Evolutionary conservation across 495 filamentous ascomycete genomes (phyloP).

Genomic region (Aspergillus egyptiacus): DNA sequence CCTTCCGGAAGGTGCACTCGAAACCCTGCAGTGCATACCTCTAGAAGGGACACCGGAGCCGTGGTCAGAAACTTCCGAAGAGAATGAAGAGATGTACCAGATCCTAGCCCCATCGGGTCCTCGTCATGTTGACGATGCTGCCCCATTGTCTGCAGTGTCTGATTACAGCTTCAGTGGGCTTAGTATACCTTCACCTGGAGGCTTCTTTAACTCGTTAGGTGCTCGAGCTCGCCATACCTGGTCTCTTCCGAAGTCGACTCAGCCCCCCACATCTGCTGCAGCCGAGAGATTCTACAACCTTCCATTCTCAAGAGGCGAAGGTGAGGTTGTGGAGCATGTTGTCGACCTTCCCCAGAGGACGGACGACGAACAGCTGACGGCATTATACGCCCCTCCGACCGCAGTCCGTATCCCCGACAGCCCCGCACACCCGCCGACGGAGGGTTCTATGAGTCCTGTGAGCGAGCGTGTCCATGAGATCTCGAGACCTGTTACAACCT

Average conservation of each 20-base stretch:
- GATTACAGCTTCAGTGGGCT: constrained; percentile 59
- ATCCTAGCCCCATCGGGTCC: constrained; percentile 28
- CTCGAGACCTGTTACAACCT: constrained; percentile 21
- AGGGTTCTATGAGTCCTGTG: constrained; percentile 27
- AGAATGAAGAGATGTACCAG: constrained; percentile 45
- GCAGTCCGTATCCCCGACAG: constrained; percentile 42
- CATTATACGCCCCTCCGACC: constrained; percentile 53
- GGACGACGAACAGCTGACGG: constrained; percentile 40
- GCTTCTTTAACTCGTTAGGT: constrained; percentile 81
- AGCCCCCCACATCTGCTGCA: constrained; percentile 68
- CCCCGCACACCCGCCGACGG: constrained; percentile 16
- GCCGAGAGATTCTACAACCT: constrained; percentile 79
- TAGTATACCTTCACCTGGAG: constrained; percentile 82
- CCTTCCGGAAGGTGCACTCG: constrained; percentile 70
- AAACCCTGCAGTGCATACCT: constrained; percentile 69
- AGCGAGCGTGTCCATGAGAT: constrained; percentile 34
- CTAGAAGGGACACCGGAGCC: constrained; percentile 45
- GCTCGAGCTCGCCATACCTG: constrained; percentile 70
- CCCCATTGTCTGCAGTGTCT: constrained; percentile 44
- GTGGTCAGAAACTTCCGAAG: constrained; percentile 43
- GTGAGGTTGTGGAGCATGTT: constrained; percentile 59
- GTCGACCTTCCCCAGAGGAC: constrained; percentile 53
- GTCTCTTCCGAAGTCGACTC: constrained; percentile 43
- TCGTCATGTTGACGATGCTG: constrained; percentile 38
- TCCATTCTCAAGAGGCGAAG: constrained; percentile 56